Evolutionary conservation across 768 basidiomycete species (phyloP).

Genomic region (Lactarius deliciosus): DNA sequence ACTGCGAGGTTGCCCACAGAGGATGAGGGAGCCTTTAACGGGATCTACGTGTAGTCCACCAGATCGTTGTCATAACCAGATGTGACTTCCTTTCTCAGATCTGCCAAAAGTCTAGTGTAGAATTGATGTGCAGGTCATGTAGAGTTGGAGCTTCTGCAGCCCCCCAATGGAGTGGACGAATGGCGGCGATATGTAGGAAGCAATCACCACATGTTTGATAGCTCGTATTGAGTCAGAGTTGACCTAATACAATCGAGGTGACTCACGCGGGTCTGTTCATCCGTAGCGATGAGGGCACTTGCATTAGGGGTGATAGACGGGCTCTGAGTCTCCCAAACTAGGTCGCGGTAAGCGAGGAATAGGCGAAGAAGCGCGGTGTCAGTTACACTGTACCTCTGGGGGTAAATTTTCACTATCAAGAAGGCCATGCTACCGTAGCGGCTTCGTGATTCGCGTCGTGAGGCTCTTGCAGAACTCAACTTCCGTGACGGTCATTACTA

Average conservation of each 20-base stretch:
- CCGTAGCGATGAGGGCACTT: not conserved
- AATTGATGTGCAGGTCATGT: not conserved
- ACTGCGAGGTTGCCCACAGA: not conserved
- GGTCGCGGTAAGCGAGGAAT: not conserved
- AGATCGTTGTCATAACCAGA: not conserved
- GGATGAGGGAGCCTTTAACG: no score
- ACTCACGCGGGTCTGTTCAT: not conserved
- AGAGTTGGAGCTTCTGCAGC: not conserved
- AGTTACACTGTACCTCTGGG: not conserved
- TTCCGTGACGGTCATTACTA: not conserved
- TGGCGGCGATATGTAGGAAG: not conserved
- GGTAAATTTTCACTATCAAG: not conserved
- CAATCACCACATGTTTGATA: not conserved
- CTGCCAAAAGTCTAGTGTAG: not conserved
- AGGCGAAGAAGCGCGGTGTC: not conserved
- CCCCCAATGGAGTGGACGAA: not conserved
- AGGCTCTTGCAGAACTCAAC: not conserved
- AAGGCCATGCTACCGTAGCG: not conserved
- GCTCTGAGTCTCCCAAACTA: not conserved
- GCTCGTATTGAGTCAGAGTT: not conserved
- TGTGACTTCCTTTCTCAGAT: not conserved
- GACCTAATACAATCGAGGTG: not conserved
- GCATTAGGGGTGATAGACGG: not conserved
- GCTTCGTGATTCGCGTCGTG: not conserved
- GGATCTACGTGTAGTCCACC: not conserved